Conservation (phyloP, 257 asterid species). For the Misopates orontium region DNA sequence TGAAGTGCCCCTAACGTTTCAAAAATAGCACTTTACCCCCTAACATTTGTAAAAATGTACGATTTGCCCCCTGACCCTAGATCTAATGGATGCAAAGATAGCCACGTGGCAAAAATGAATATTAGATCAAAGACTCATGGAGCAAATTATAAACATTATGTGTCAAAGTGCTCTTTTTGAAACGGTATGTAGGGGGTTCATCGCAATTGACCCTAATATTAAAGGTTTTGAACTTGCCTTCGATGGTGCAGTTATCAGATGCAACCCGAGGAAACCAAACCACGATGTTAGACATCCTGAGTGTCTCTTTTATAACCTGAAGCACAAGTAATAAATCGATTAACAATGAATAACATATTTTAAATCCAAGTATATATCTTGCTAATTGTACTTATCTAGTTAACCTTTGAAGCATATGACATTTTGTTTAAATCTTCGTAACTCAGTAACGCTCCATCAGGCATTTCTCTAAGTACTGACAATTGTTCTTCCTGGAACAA, state of each 20-base stretch:
- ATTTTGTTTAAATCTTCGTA: constrained; percentile 54
- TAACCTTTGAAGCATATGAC: constrained; percentile 51
- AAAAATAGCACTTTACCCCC: too few relatives aligned
- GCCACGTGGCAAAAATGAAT: too few relatives aligned
- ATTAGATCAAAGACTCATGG: too few relatives aligned
- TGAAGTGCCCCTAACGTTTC: too few relatives aligned
- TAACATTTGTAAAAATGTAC: too few relatives aligned
- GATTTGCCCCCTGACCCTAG: too few relatives aligned
- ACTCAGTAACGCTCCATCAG: constrained; percentile 41
- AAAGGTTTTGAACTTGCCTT: constrained; percentile 36
- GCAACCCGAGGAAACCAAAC: constrained; percentile 69
- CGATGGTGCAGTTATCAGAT: constrained; percentile 44
- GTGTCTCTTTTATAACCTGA: constrained; percentile 67
- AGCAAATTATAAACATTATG: too few relatives aligned
- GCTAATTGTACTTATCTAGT: neutral
- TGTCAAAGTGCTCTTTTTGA: too few relatives aligned
- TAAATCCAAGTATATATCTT: neutral
- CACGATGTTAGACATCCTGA: constrained; percentile 63
- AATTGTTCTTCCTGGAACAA: constrained; percentile 57
- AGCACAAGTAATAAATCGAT: neutral
- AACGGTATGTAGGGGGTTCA: too few relatives aligned
- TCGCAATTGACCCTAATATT: too few relatives aligned
- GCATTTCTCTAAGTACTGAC: constrained; percentile 35
- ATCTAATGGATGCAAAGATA: too few relatives aligned
- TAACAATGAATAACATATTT: neutral